Conservation (phyloP, 768 basidiomycete species). For the Amanita pallidorosea region DNA sequence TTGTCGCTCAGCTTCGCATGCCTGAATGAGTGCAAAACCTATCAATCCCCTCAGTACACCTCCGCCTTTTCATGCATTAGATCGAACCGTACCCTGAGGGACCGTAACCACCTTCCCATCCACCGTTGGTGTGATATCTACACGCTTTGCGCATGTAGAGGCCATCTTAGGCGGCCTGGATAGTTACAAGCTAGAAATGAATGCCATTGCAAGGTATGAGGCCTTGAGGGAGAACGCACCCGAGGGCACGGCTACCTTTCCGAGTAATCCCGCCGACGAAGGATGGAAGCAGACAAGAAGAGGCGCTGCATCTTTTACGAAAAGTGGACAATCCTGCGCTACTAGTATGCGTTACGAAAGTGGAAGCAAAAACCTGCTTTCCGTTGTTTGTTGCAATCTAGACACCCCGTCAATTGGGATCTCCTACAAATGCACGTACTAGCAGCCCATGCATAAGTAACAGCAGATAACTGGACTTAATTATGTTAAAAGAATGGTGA, state of each 20-base stretch:
- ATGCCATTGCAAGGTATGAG: too few relatives aligned
- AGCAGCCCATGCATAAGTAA: too few relatives aligned
- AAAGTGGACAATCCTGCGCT: not conserved
- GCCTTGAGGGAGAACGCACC: slow-evolving; percentile 17
- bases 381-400: not conserved
- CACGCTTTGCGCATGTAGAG: slow-evolving; percentile 53
- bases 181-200: too few relatives aligned
- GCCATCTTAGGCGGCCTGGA: slow-evolving; percentile 49
- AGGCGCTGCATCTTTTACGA: slow-evolving; percentile 48
- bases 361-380: not conserved
- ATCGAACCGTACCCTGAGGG: slow-evolving; percentile 62
- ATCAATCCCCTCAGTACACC: slow-evolving; percentile 7
- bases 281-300: slow-evolving; percentile 53
- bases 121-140: slow-evolving; percentile 85
- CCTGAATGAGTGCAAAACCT: slow-evolving; percentile 95
- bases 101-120: slow-evolving; percentile 98
- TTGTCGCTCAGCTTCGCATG: slow-evolving; percentile 77
- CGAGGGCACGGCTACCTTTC: slow-evolving; percentile 37
- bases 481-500: too few relatives aligned
- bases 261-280: slow-evolving; percentile 58
- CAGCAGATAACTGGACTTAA: too few relatives aligned
- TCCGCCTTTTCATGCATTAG: not conserved
- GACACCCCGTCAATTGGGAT: too few relatives aligned
- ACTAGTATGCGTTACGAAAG: not conserved
- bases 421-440: too few relatives aligned